Percentiles rank a stretch among this genome's conserved stretches.
Conservation (phyloP, 306 rosid species). For the Fagus crenata region DNA sequence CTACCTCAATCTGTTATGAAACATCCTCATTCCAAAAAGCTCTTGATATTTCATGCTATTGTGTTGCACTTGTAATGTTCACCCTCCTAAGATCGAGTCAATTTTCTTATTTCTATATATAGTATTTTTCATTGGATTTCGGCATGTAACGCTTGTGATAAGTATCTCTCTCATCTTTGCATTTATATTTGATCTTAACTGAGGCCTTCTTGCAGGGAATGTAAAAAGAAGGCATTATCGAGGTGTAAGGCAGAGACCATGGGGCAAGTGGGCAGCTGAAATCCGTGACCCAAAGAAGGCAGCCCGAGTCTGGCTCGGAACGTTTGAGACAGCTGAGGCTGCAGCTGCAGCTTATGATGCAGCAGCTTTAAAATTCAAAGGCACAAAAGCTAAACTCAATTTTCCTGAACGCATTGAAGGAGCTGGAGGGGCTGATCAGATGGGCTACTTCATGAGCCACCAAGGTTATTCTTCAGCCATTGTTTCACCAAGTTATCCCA, state of each 20-base stretch:
- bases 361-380: constrained; percentile 46
- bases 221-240: constrained; percentile 41
- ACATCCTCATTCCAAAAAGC: too few relatives aligned
- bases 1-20: too few relatives aligned
- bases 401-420: constrained; percentile 38
- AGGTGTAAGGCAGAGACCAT: constrained; percentile 55
- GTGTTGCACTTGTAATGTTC: too few relatives aligned
- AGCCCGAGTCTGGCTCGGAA: constrained; percentile 54
- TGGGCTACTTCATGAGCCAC: not conserved
- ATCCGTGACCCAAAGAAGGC: constrained; percentile 53
- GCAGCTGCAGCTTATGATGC: constrained; percentile 56
- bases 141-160: not conserved
- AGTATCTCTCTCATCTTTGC: not conserved
- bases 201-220: constrained; percentile 10
- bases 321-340: constrained; percentile 51
- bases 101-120: too few relatives aligned
- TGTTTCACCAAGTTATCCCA: not conserved
- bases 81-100: too few relatives aligned
- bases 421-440: not conserved
- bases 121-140: not conserved
- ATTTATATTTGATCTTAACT: not conserved
- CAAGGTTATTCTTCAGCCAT: not conserved
- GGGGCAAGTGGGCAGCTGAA: constrained; percentile 62
- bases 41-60: too few relatives aligned
- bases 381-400: constrained; percentile 54